Percentiles rank a stretch among this genome's conserved stretches.
phyloP scores from a whole-genome alignment of 2,329 filamentous ascomycete species.

The Phialocephala subalpina region DNA sequence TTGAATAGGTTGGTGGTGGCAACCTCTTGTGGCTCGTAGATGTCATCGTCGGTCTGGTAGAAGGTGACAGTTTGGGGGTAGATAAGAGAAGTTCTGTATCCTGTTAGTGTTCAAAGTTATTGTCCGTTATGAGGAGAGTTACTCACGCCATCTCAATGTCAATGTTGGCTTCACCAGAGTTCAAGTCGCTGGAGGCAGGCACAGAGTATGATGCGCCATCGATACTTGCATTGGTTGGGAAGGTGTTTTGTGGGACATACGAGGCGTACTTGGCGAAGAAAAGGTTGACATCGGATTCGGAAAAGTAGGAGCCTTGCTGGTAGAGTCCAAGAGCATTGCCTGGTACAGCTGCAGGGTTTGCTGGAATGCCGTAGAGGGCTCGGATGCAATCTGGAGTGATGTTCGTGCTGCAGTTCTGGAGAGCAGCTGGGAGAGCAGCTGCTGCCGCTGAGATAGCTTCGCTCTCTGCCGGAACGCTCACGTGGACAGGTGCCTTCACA shows the following conservation, averaged over 20 bases:
- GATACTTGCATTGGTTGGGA: conserved; percentile 30
- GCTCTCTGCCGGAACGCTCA: conserved; percentile 7
- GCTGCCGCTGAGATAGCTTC: conserved; percentile 13
- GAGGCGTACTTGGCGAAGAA: conserved; percentile 28
- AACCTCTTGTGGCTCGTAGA: conserved; percentile 35
- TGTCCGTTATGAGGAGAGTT: background rate
- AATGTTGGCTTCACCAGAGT: conserved; percentile 31
- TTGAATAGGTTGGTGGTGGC: conserved; percentile 38
- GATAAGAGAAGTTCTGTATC: conserved; percentile 29
- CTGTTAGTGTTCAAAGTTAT: conserved; percentile 4
- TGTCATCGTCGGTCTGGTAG: conserved; percentile 40
- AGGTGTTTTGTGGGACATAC: conserved; percentile 32
- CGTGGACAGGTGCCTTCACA: conserved; percentile 18
- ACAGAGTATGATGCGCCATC: conserved; percentile 33
- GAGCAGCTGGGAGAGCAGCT: conserved; percentile 20
- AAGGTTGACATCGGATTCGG: conserved; percentile 29
- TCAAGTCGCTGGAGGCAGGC: conserved; percentile 17
- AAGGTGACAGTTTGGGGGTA: conserved; percentile 40
- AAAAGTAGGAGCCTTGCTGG: conserved; percentile 30
- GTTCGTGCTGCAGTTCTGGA: conserved; percentile 39
- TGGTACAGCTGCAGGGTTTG: conserved; percentile 43
- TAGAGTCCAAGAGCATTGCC: conserved; percentile 33
- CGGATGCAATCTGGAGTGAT: conserved; percentile 46
- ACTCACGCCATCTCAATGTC: conserved; percentile 36
- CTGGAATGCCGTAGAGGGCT: conserved; percentile 48